A percentile compares a stretch with the other conserved stretches of the same genome.
These are phyloP conservation scores for Trichoderma citrinoviride DNA, from an alignment of 2,329 filamentous ascomycete genomes.

Conservation along the genomic window DNA sequence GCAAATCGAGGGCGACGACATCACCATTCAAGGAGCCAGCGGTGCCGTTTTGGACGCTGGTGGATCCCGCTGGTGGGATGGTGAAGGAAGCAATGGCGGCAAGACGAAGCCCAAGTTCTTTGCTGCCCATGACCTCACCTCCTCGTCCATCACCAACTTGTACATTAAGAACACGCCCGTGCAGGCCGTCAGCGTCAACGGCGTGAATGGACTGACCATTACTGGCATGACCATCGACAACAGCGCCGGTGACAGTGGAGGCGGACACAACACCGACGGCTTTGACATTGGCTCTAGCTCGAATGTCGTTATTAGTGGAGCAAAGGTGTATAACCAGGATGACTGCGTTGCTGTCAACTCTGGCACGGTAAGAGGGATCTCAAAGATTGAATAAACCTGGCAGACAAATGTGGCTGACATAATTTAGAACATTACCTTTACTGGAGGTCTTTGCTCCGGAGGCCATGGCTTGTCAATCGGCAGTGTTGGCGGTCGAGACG, in stretches of 20 bases:
- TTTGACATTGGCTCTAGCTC: conserved; percentile 55
- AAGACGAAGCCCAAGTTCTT: conserved; percentile 63
- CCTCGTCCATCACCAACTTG: conserved; percentile 38
- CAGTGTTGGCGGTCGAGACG: conserved; percentile 44
- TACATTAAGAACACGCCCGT: conserved; percentile 44
- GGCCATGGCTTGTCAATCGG: conserved; percentile 45
- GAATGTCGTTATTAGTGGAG: conserved; percentile 50
- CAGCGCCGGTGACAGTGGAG: conserved; percentile 35
- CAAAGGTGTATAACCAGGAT: conserved; percentile 58
- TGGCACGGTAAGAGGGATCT: conserved; percentile 32
- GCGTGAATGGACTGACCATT: conserved; percentile 36
- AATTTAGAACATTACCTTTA: conserved; percentile 43
- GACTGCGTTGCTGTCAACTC: conserved; percentile 59
- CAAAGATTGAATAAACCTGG: background rate
- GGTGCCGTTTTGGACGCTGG: conserved; percentile 2
- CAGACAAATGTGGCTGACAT: background rate
- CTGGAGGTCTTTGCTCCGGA: conserved; percentile 42
- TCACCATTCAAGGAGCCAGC: conserved; percentile 3
- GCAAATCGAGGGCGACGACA: conserved; percentile 10
- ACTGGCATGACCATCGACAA: conserved; percentile 41
- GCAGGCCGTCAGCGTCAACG: conserved; percentile 42
- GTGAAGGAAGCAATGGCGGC: conserved; percentile 57
- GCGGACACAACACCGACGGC: conserved; percentile 55
- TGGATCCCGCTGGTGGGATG: conserved; percentile 56
- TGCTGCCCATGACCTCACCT: conserved; percentile 42